Conservation (phyloP, 306 rosid species). For the Fragaria nilgerrensis region DNA sequence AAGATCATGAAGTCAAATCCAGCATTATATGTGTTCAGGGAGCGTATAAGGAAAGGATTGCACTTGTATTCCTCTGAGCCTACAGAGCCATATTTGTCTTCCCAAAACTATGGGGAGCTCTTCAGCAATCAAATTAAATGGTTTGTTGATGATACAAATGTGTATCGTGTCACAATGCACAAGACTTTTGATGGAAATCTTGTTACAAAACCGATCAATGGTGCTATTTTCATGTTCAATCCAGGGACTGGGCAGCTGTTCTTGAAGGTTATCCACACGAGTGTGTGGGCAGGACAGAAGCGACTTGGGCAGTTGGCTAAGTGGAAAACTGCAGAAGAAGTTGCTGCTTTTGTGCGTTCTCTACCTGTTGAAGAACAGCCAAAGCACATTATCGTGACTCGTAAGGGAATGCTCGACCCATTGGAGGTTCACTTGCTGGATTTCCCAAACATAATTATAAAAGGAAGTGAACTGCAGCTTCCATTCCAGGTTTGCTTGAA, state of each 20-base stretch:
- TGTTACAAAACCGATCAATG: constrained; percentile 93
- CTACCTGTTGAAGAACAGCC: constrained; percentile 98
- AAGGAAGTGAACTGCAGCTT: constrained; percentile 97
- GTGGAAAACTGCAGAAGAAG: constrained; percentile 99
- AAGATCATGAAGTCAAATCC: constrained; percentile 99
- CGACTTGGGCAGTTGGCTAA: constrained; percentile 99
- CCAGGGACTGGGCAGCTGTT: constrained; percentile 98
- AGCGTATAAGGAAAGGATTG: constrained; percentile 93
- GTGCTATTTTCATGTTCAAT: constrained; percentile 92
- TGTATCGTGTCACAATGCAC: constrained; percentile 92
- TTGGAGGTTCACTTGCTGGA: constrained; percentile 95
- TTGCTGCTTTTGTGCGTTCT: constrained; percentile 96
- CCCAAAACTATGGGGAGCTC: constrained; percentile 97
- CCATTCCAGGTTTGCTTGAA: constrained; percentile 98
- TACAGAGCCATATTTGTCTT: constrained; percentile 92
- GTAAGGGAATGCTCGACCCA: constrained; percentile 98
- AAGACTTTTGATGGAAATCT: constrained; percentile 97
- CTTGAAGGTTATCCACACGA: constrained; percentile 93
- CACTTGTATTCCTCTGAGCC: constrained; percentile 99
- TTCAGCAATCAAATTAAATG: constrained; percentile 95
- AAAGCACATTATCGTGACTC: constrained; percentile 91
- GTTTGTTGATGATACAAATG: constrained; percentile 99
- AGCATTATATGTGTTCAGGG: constrained; percentile 94
- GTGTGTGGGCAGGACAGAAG: constrained; percentile 99
- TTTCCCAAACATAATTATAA: constrained; percentile 88